Evolutionary conservation across 768 basidiomycete species (phyloP), one percentile per base, ranked within the genome.

Genomic region (Suillus lakei): DNA sequence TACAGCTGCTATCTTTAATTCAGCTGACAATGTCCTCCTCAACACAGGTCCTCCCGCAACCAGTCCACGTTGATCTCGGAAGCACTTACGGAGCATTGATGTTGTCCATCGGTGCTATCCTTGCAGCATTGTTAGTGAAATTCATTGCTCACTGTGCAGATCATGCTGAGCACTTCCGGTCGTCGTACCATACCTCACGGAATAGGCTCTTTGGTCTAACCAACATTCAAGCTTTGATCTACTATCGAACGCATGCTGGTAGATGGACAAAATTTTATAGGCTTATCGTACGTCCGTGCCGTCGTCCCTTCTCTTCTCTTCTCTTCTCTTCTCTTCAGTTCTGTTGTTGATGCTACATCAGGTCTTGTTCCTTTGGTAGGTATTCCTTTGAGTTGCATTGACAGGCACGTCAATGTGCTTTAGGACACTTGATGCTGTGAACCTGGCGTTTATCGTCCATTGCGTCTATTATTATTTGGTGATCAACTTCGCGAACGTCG

Each of bases 401-500:
- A 15, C 62, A 5, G n/a, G 48, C 12, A 28, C 12, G 16, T 48
- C 34, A 28, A n/a, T 13, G 44, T 28, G 16, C 0, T 26, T 34
- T 46, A 81, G 81, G 80, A 26, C 75, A 6, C 70, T 81, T 16
- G 79, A 81, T 67, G 74, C 74, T 10, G 60, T 79, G 21, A 78
- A 81, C 39, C 67, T 80, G 28, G 73, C 72, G 0, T 70, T 81
- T 18, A 67, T 78, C 30, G 74, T 78, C 4, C 77, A 80, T 62
- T 70, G 70, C 34, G 43, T 80, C 18, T 81, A 82, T 67, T 75
- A 70, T 67, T 81, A 80, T 70, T 61, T 78, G 44, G 73, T 82
- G 48, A 70, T n/a, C n/a, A n/a, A n/a, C n/a, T n/a, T 74, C 60
- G 70, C 61, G 36, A 77, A 79, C 61, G 71, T 76, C 2, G 1